These are phyloP conservation scores for Nicotiana attenuata DNA, from an alignment of 257 asterid genomes.

Conservation along the genomic window DNA sequence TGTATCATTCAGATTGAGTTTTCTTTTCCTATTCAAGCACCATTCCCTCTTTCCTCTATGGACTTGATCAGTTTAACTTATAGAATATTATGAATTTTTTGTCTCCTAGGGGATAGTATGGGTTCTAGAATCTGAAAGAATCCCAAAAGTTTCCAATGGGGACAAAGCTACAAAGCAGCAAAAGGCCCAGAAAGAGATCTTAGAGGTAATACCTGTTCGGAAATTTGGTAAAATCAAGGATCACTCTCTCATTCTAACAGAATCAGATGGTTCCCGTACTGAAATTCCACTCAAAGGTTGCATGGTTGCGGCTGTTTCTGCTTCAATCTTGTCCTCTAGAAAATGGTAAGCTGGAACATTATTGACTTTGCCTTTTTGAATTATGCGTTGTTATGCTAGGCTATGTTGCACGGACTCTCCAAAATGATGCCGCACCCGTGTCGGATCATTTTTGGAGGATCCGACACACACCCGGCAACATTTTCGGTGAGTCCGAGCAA, in stretches of 20 bases:
- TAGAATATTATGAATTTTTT: not conserved
- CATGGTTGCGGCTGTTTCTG: slow-evolving; percentile 72
- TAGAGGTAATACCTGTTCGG: slow-evolving; percentile 68
- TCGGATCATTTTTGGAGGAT: no score
- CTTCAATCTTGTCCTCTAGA: slow-evolving; percentile 58
- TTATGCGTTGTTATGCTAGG: no score
- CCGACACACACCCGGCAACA: no score
- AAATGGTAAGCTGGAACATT: slow-evolving; percentile 58
- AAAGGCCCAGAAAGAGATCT: slow-evolving; percentile 54
- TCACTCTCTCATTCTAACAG: slow-evolving; percentile 50
- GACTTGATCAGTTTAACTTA: not conserved
- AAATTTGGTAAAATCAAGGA: slow-evolving; percentile 59
- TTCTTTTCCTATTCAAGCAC: not conserved
- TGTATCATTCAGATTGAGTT: not conserved
- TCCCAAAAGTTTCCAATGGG: slow-evolving; percentile 39
- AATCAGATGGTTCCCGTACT: slow-evolving; percentile 55
- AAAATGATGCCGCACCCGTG: no score
- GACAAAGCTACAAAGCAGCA: slow-evolving; percentile 50
- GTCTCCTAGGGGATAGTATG: slow-evolving; percentile 62
- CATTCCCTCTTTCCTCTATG: not conserved
- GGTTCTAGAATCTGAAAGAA: slow-evolving; percentile 73
- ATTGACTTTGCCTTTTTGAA: slow-evolving; percentile 11
- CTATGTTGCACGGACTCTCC: no score
- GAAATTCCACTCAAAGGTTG: slow-evolving; percentile 74
- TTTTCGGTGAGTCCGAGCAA: no score